These are phyloP conservation scores for Ehretia macrophylla DNA, from an alignment of 257 asterid species.

Conservation along the genomic window DNA sequence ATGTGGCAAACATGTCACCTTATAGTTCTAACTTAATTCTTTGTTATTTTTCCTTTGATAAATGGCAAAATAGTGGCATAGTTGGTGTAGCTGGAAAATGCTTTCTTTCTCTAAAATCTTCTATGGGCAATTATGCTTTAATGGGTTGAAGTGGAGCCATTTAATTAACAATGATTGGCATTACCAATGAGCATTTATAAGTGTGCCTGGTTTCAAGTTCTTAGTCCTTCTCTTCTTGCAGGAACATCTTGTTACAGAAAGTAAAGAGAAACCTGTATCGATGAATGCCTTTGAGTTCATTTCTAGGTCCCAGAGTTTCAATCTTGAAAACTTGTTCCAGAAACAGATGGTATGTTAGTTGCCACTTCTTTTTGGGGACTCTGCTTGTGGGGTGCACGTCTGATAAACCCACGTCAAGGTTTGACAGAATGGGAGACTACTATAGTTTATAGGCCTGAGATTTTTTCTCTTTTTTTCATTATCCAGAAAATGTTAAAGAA, in stretches of 20 bases:
- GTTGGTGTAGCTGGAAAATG: no score
- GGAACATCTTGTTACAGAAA: conserved; percentile 67
- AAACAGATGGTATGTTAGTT: conserved; percentile 46
- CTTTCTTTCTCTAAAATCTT: no score
- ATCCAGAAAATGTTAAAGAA: no score
- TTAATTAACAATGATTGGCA: no score
- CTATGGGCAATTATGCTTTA: no score
- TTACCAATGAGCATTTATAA: neutral
- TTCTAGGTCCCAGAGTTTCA: conserved; percentile 71
- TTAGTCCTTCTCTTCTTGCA: conserved; percentile 22
- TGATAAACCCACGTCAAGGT: no score
- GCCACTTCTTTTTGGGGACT: conserved; percentile 1
- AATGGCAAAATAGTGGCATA: no score
- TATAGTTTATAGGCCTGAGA: neutral
- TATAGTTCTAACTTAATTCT: neutral
- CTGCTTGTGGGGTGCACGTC: no score
- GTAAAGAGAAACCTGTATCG: conserved; percentile 72
- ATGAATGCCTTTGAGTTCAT: conserved; percentile 85
- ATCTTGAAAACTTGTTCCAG: conserved; percentile 67
- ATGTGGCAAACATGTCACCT: neutral
- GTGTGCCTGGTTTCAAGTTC: neutral
- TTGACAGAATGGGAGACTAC: no score
- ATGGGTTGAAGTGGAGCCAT: no score
- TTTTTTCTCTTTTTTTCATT: neutral
- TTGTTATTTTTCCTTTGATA: no score